phyloP scores from a whole-genome alignment of 257 asterid genomes.

The Anisodus acutangulus region DNA sequence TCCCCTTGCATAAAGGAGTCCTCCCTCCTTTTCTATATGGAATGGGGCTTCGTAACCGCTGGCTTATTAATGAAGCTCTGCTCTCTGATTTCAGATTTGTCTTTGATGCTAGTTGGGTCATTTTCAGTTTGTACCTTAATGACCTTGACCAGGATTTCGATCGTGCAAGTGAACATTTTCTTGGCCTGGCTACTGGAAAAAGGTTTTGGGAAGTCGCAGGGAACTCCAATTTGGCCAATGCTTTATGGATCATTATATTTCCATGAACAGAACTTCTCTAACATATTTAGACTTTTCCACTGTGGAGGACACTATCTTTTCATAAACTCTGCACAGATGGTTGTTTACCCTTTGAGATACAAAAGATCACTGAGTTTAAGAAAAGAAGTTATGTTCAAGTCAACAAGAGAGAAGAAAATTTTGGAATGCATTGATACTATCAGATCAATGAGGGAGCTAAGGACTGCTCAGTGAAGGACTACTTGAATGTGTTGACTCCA shows the following conservation, averaged over 20 bases:
- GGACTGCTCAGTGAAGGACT: slow-evolving; percentile 45
- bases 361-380: slow-evolving; percentile 44
- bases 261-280: slow-evolving; percentile 55
- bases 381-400: slow-evolving; percentile 43
- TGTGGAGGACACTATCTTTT: slow-evolving; percentile 59
- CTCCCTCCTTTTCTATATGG: slow-evolving; percentile 86
- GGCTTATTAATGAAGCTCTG: slow-evolving; percentile 83
- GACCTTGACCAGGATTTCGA: slow-evolving; percentile 41
- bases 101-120: slow-evolving; percentile 72
- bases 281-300: slow-evolving; percentile 49
- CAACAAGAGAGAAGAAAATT: slow-evolving; percentile 41
- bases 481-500: slow-evolving; percentile 35
- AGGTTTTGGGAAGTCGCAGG: slow-evolving; percentile 65
- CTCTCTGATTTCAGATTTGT: slow-evolving; percentile 76
- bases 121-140: slow-evolving; percentile 58
- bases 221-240: slow-evolving; percentile 68
- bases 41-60: slow-evolving; percentile 73
- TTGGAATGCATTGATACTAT: slow-evolving; percentile 51
- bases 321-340: slow-evolving; percentile 48
- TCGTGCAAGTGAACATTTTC: slow-evolving; percentile 33
- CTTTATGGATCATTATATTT: slow-evolving; percentile 81
- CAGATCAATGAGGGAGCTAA: slow-evolving; percentile 47
- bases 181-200: slow-evolving; percentile 36
- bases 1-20: slow-evolving; percentile 85
- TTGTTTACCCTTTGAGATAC: slow-evolving; percentile 53